Evolutionary conservation across 2,329 filamentous ascomycete genomes (phyloP).

Genomic region (Tolypocladium tropicale): DNA sequence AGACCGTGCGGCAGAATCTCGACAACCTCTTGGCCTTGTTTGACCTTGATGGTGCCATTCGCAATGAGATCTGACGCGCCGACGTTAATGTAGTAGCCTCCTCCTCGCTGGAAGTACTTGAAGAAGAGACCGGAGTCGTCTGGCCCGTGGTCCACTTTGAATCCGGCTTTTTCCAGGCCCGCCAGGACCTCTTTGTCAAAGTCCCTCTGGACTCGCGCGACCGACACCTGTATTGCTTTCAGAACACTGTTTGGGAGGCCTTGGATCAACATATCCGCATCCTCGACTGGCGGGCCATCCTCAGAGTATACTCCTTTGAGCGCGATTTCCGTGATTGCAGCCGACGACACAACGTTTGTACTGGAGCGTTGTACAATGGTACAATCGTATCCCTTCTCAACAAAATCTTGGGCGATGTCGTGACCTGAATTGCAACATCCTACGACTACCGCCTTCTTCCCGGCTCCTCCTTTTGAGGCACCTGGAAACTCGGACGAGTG

Average conservation of each 20-base stretch:
- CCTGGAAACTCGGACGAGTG: conserved; percentile 53
- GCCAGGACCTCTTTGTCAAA: conserved; percentile 27
- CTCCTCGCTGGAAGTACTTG: conserved; percentile 56
- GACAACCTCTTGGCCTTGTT: conserved; percentile 45
- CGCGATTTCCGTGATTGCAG: conserved; percentile 39
- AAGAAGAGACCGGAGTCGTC: conserved; percentile 46
- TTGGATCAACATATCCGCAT: conserved; percentile 52
- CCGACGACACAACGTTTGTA: conserved; percentile 52
- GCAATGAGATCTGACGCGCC: conserved; percentile 51
- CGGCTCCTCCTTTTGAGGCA: conserved; percentile 32
- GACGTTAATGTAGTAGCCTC: conserved; percentile 63
- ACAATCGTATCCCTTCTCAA: conserved; percentile 54
- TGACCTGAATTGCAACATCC: conserved; percentile 60
- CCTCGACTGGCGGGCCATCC: conserved; percentile 48
- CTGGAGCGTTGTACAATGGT: conserved; percentile 61
- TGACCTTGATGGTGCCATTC: conserved; percentile 54
- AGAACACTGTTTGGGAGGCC: conserved; percentile 47
- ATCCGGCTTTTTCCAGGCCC: conserved; percentile 45
- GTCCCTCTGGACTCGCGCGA: conserved; percentile 20
- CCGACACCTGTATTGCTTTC: conserved; percentile 45
- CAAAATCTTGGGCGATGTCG: conserved; percentile 59
- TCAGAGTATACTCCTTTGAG: conserved; percentile 42
- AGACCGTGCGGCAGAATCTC: conserved; percentile 35
- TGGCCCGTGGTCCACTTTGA: conserved; percentile 48
- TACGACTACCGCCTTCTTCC: conserved; percentile 54